These are phyloP conservation scores for Globisporangium okanoganense DNA, from an alignment of 352 stramenopile species.

Conservation along the genomic window DNA sequence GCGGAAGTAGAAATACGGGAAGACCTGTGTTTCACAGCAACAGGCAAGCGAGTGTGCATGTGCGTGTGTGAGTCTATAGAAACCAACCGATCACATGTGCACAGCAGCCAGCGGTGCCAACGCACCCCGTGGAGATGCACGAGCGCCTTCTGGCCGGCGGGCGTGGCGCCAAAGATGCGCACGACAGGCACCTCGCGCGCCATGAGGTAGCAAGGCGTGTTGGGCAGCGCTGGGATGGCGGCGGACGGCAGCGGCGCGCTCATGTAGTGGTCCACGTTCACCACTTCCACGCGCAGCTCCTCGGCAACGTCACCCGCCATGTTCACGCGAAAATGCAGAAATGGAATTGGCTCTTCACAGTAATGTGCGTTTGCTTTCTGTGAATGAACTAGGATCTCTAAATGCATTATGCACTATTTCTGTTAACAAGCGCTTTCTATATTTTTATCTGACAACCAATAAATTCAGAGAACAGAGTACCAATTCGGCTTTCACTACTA, in stretches of 20 bases:
- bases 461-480: too few species aligned
- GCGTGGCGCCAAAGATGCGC: slow-evolving; percentile 87
- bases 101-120: background rate
- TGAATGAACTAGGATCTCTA: too few species aligned
- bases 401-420: too few species aligned
- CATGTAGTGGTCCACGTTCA: slow-evolving; percentile 87
- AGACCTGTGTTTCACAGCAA: slow-evolving; percentile 43
- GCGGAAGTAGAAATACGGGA: slow-evolving; percentile 89
- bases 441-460: too few species aligned
- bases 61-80: background rate
- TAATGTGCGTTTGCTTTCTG: too few species aligned
- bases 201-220: slow-evolving; percentile 62
- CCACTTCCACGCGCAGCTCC: slow-evolving; percentile 61
- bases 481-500: too few species aligned
- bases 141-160: slow-evolving; percentile 86
- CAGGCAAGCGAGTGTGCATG: background rate
- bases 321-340: too few species aligned
- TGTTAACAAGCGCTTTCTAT: too few species aligned
- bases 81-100: too few species aligned
- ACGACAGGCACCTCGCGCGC: slow-evolving; percentile 80
- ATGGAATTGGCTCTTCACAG: too few species aligned
- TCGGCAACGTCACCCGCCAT: too few species aligned
- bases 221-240: slow-evolving; percentile 40
- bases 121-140: slow-evolving; percentile 86
- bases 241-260: slow-evolving; percentile 41